phyloP scores from a whole-genome alignment of 768 basidiomycete genomes.

The Mycena metata region DNA sequence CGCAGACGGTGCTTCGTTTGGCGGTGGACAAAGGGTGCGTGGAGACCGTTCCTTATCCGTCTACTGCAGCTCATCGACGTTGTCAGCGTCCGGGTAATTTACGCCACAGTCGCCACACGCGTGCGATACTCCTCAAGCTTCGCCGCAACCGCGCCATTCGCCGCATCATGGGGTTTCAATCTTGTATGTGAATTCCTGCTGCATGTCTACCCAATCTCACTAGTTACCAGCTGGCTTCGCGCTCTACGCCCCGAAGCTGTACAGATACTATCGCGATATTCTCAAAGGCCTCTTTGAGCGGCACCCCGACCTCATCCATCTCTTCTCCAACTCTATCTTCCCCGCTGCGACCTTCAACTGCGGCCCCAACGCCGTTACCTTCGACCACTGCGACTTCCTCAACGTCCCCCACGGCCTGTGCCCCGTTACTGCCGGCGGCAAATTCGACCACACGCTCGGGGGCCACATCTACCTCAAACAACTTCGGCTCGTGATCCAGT shows the following conservation, averaged over 20 bases:
- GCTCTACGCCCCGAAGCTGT: not conserved
- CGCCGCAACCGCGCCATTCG: not conserved
- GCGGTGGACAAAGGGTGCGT: not conserved
- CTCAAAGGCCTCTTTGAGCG: not conserved
- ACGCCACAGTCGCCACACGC: not conserved
- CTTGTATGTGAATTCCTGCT: not conserved
- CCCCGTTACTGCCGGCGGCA: conserved; percentile 7
- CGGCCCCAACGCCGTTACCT: conserved; percentile 11
- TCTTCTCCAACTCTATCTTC: not conserved
- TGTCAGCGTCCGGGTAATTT: not conserved
- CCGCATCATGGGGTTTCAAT: not conserved
- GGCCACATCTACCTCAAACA: conserved; percentile 27
- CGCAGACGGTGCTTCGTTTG: not conserved
- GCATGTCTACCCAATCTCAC: too few relatives aligned
- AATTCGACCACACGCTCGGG: conserved; percentile 10
- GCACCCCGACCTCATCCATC: not conserved
- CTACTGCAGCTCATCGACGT: too few relatives aligned
- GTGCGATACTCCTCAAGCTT: not conserved
- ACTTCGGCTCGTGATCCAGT: conserved; percentile 35
- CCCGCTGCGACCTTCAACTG: not conserved
- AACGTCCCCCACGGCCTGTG: conserved; percentile 27
- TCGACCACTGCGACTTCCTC: conserved; percentile 26
- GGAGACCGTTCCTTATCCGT: too few relatives aligned
- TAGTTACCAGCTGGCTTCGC: not conserved
- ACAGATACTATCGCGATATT: not conserved